Evolutionary conservation across 805 yeast genomes (phyloP).

Genomic region (Candida sithepensis): DNA sequence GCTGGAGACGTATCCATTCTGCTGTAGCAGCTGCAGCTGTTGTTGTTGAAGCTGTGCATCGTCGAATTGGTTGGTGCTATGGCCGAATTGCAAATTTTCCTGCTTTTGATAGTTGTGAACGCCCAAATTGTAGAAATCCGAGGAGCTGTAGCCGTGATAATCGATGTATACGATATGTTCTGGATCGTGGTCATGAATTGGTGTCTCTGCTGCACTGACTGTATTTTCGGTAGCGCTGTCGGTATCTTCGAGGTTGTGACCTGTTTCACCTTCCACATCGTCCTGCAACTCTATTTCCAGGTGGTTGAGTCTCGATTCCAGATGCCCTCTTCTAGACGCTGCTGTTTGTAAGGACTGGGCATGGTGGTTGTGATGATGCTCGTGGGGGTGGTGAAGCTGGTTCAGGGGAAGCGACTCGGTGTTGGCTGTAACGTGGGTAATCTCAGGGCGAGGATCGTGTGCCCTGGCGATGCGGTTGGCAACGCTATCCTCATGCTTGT

Average conservation of each 20-base stretch:
- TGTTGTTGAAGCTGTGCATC: background rate
- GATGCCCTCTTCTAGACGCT: too few relatives aligned
- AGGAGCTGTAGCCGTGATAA: background rate
- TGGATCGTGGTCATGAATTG: background rate
- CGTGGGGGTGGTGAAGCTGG: too few relatives aligned
- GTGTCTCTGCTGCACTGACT: background rate
- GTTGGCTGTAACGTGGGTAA: background rate
- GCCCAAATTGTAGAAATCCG: slow-evolving; percentile 5
- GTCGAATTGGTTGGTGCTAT: too few relatives aligned
- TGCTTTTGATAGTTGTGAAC: slow-evolving; percentile 1
- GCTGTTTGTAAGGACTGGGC: too few relatives aligned
- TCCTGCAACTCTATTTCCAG: too few relatives aligned
- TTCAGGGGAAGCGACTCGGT: too few relatives aligned
- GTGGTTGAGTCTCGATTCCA: too few relatives aligned
- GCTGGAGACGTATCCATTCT: too few relatives aligned
- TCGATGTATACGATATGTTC: background rate
- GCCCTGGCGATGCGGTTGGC: slow-evolving; percentile 37
- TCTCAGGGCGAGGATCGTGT: slow-evolving; percentile 27
- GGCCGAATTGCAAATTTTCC: background rate
- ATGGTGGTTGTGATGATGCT: too few relatives aligned
- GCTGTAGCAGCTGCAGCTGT: background rate
- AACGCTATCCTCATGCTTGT: slow-evolving; percentile 35
- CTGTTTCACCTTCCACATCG: background rate
- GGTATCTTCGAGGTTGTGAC: background rate
- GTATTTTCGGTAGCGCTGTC: background rate